Percentiles rank a stretch among this genome's conserved stretches.
These are phyloP conservation scores for Echinochloa phyllopogon DNA, from an alignment of 176 grass and related monocot genomes.

Conservation along the genomic window DNA sequence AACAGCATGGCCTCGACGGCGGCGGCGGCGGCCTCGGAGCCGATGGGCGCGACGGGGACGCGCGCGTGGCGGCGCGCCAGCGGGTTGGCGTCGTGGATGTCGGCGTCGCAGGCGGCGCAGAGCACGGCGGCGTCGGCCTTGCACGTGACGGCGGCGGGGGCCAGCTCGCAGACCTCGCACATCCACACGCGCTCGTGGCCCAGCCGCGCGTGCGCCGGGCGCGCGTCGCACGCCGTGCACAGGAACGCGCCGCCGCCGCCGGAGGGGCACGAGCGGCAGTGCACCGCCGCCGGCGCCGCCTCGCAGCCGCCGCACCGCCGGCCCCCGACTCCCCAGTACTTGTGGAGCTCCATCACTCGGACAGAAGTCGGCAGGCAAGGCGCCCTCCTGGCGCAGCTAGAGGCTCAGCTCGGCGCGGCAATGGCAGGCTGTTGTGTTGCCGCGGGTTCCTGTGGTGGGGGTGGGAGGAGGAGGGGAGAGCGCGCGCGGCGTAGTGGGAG, in stretches of 20 bases:
- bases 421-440: slow-evolving; percentile 17
- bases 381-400: background rate
- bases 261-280: slow-evolving; percentile 53
- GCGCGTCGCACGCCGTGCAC: slow-evolving; percentile 59
- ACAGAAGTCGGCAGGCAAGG: background rate
- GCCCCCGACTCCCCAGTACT: slow-evolving; percentile 49
- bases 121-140: slow-evolving; percentile 92
- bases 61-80: slow-evolving; percentile 85
- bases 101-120: slow-evolving; percentile 73
- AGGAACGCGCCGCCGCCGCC: slow-evolving; percentile 38
- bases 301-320: slow-evolving; percentile 61
- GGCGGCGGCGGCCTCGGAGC: slow-evolving; percentile 22
- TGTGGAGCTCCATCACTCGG: slow-evolving; percentile 31
- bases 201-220: slow-evolving; percentile 43
- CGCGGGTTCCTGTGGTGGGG: background rate
- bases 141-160: slow-evolving; percentile 78
- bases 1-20: slow-evolving; percentile 54
- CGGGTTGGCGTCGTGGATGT: slow-evolving; percentile 92
- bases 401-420: background rate
- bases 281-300: slow-evolving; percentile 47
- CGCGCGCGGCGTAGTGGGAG: background rate
- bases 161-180: slow-evolving; percentile 91
- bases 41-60: slow-evolving; percentile 63
- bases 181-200: slow-evolving; percentile 65
- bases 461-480: background rate